phyloP scores from a whole-genome alignment of 768 basidiomycete genomes.

The Plicaturopsis crispa region DNA sequence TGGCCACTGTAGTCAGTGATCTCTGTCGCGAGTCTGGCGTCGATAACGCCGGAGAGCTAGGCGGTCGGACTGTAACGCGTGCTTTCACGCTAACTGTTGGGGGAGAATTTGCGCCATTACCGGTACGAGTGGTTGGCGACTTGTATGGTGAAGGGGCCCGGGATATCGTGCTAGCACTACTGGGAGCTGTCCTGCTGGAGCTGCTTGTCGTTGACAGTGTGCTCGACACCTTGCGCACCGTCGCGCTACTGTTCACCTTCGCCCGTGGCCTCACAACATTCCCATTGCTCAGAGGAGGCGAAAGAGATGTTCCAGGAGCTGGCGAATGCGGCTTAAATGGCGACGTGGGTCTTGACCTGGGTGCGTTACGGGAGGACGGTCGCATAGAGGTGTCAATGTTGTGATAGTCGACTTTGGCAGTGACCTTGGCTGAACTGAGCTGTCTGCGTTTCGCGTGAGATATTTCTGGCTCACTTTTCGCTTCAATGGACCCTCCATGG shows the following conservation, averaged over 20 bases:
- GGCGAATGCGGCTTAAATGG: neutral
- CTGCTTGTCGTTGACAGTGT: conserved; percentile 15
- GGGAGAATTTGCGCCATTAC: neutral
- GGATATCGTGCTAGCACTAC: conserved; percentile 21
- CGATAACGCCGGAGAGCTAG: conserved; percentile 19
- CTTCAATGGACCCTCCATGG: conserved; percentile 34
- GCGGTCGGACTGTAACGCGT: conserved; percentile 22
- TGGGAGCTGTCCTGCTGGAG: conserved; percentile 2
- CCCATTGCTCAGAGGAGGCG: neutral
- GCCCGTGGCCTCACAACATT: conserved; percentile 43
- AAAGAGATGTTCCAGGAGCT: neutral
- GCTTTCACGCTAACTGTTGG: conserved; percentile 9
- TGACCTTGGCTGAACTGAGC: too few relatives aligned
- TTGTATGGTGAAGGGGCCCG: conserved; percentile 37
- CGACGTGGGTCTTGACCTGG: neutral
- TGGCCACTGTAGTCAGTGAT: conserved; percentile 15
- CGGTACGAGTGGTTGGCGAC: conserved; percentile 12
- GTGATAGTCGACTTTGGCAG: conserved; percentile 41
- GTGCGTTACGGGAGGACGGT: too few relatives aligned
- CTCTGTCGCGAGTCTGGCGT: conserved; percentile 22
- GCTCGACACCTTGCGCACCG: conserved; percentile 20
- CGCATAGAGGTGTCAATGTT: conserved; percentile 22
- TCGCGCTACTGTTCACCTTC: conserved; percentile 53
- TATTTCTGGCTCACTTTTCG: conserved; percentile 44
- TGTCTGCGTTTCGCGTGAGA: too few relatives aligned